A percentile compares a stretch with the other conserved stretches of the same genome.
phyloP scores from a whole-genome alignment of 805 yeast species.

The Huiozyma naganishii region DNA sequence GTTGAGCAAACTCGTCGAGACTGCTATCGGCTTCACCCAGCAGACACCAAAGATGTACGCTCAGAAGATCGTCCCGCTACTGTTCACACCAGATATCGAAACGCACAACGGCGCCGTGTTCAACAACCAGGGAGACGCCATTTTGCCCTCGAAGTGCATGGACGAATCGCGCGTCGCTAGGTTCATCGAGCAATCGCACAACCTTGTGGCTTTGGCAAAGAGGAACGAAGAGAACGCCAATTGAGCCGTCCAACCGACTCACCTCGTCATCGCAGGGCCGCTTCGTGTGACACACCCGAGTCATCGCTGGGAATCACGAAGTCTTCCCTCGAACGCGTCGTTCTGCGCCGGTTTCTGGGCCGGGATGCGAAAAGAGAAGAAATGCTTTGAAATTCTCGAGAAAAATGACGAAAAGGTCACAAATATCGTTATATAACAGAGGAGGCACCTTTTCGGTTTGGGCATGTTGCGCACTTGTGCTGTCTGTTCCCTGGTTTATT shows the following conservation, averaged over 20 bases:
- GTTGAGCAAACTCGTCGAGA: slow-evolving; percentile 20
- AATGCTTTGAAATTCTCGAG: no score
- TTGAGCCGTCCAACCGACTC: background rate
- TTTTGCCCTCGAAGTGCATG: slow-evolving; percentile 23
- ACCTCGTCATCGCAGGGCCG: no score
- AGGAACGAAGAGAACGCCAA: background rate
- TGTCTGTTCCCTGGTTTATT: no score
- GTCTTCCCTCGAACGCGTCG: no score
- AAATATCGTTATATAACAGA: no score
- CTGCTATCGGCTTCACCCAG: slow-evolving; percentile 22
- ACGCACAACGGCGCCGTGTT: slow-evolving; percentile 23
- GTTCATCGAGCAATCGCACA: slow-evolving; percentile 19
- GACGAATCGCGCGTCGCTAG: slow-evolving; percentile 22
- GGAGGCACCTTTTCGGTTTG: no score
- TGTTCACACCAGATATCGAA: slow-evolving; percentile 25
- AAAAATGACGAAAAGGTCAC: no score
- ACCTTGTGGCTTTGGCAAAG: slow-evolving; percentile 4
- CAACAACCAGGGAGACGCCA: slow-evolving; percentile 23
- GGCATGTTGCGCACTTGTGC: no score
- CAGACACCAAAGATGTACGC: slow-evolving; percentile 30
- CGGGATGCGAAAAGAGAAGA: no score
- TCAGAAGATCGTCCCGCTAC: slow-evolving; percentile 20
- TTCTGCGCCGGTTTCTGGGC: no score
- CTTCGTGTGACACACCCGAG: no score
- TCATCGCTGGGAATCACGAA: no score